phyloP scores from a whole-genome alignment of 1,284 basidiomycete genomes.

The Peniophora sp. region DNA sequence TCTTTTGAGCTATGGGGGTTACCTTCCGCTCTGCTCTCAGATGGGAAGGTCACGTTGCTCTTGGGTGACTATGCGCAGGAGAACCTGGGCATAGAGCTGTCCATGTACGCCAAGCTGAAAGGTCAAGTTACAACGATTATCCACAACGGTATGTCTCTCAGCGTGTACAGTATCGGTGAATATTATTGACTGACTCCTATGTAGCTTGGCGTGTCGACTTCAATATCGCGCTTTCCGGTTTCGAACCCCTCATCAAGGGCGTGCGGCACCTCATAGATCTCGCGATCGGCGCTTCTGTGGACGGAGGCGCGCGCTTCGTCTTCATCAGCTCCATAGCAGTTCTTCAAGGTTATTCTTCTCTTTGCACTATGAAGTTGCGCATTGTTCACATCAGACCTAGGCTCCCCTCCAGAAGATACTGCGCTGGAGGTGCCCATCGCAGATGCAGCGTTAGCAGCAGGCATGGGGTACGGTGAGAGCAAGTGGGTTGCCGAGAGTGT shows the following conservation, averaged over 20 bases:
- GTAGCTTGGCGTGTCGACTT: slow-evolving; percentile 18
- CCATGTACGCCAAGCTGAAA: slow-evolving; percentile 8
- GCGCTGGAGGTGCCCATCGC: slow-evolving; percentile 10
- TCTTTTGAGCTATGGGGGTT: background rate
- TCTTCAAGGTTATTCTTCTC: slow-evolving; percentile 9
- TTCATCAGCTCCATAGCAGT: slow-evolving; percentile 28
- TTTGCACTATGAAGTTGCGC: background rate
- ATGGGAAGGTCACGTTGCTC: background rate
- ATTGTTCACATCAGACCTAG: background rate
- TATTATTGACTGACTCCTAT: background rate
- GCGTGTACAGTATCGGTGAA: background rate
- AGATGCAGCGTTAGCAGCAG: slow-evolving; percentile 4
- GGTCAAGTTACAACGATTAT: slow-evolving; percentile 5
- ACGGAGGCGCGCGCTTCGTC: slow-evolving; percentile 19
- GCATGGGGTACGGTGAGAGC: slow-evolving; percentile 28
- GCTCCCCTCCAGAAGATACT: slow-evolving; percentile 7
- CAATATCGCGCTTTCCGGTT: slow-evolving; percentile 13
- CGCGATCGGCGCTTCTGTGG: slow-evolving; percentile 9
- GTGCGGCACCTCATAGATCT: slow-evolving; percentile 14
- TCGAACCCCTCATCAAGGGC: slow-evolving; percentile 12
- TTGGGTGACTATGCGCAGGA: background rate
- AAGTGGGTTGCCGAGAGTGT: slow-evolving; percentile 1
- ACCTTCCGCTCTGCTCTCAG: background rate
- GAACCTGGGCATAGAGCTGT: background rate
- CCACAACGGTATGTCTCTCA: slow-evolving; percentile 7